Conservation (phyloP, 2,329 filamentous ascomycete genomes). For the Simplicillium aogashimaense region DNA sequence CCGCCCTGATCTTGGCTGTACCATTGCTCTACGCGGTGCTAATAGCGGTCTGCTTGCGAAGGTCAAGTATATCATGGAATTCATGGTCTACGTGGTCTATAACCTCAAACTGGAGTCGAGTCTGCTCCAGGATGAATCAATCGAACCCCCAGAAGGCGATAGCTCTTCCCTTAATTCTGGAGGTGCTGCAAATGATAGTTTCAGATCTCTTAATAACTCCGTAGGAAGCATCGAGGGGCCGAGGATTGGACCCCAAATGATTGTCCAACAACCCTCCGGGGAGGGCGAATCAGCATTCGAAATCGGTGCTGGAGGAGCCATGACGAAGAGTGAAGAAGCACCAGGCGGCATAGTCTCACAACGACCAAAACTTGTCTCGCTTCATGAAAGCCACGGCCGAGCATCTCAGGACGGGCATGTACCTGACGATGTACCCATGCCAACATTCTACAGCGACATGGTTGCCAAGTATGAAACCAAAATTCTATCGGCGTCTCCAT, state of each 20-base stretch:
- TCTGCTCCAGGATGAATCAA: constrained; percentile 84
- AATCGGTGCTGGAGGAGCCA: constrained; percentile 17
- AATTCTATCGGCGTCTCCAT: constrained; percentile 88
- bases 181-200: constrained; percentile 29
- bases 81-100: constrained; percentile 98
- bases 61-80: constrained; percentile 90
- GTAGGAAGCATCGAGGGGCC: constrained; percentile 15
- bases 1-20: constrained; percentile 82
- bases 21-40: constrained; percentile 81
- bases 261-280: constrained; percentile 24
- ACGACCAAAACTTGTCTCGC: constrained; percentile 17
- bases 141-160: constrained; percentile 62
- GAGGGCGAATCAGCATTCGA: constrained; percentile 27
- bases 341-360: constrained; percentile 14
- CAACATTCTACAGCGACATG: constrained; percentile 91
- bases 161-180: constrained; percentile 30
- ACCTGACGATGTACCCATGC: constrained; percentile 71
- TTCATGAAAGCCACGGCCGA: constrained; percentile 34
- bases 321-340: constrained; percentile 16
- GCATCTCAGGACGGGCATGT: constrained; percentile 44
- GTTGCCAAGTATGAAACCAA: constrained; percentile 89
- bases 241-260: constrained; percentile 18
- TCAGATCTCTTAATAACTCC: constrained; percentile 19
- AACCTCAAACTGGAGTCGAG: constrained; percentile 94
- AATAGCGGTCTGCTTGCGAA: constrained; percentile 60